A percentile compares a stretch with the other conserved stretches of the same genome.
These are phyloP conservation scores for Colletotrichum orbiculare DNA, from an alignment of 2,329 filamentous ascomycete genomes.

Conservation along the genomic window DNA sequence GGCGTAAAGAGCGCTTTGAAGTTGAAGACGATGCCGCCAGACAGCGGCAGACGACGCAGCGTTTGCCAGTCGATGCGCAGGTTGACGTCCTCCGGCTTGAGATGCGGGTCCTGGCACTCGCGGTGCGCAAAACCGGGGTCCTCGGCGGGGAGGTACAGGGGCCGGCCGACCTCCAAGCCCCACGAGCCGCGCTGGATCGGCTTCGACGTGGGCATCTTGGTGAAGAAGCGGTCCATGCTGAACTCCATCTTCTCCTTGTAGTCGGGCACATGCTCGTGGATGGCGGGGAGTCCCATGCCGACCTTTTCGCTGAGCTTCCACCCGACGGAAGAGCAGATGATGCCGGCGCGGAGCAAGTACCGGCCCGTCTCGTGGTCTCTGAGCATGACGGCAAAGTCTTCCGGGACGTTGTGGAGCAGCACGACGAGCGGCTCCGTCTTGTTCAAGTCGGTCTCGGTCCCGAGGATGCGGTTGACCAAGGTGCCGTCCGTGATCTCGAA, in stretches of 20 bases:
- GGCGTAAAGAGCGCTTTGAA: conserved; percentile 90
- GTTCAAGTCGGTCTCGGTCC: conserved; percentile 69
- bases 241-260: conserved; percentile 90
- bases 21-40: conserved; percentile 82
- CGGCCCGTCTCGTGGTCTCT: conserved; percentile 76
- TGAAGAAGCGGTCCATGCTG: conserved; percentile 89
- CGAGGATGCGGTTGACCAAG: conserved; percentile 77
- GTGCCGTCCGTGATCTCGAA: conserved; percentile 71
- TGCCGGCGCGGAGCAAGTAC: conserved; percentile 80
- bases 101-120: conserved; percentile 63
- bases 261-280: conserved; percentile 81
- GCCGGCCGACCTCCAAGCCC: conserved; percentile 81
- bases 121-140: conserved; percentile 73
- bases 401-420: conserved; percentile 81
- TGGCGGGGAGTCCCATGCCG: conserved; percentile 74
- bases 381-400: conserved; percentile 84
- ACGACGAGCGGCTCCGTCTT: conserved; percentile 74
- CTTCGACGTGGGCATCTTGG: conserved; percentile 77
- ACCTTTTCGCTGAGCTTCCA: conserved; percentile 84
- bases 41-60: conserved; percentile 80
- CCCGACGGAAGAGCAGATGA: conserved; percentile 82
- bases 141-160: conserved; percentile 79
- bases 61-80: conserved; percentile 92
- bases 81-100: conserved; percentile 69
- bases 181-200: conserved; percentile 88